Percentiles rank a stretch among this genome's conserved stretches.
phyloP scores from a whole-genome alignment of 495 filamentous ascomycete species.

The Aspergillus carlsbadensis region DNA sequence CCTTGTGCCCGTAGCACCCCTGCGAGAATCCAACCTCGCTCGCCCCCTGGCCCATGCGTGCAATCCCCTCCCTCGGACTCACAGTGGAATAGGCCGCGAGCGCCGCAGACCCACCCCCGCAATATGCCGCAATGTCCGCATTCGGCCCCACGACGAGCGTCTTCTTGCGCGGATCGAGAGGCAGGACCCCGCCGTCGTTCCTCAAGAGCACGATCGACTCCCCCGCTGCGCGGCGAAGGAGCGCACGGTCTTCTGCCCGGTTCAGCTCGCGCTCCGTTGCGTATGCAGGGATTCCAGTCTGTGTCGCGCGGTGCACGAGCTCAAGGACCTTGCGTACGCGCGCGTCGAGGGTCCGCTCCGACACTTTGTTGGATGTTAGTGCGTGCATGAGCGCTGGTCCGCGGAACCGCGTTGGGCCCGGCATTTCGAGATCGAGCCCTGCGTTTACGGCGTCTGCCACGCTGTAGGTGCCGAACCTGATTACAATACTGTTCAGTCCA shows the following conservation, averaged over 20 bases:
- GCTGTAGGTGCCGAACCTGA: constrained; percentile 46
- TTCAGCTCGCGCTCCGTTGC: constrained; percentile 52
- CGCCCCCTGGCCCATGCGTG: too few relatives aligned
- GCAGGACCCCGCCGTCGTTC: constrained; percentile 58
- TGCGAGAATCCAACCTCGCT: constrained; percentile 35
- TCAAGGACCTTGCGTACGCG: not conserved
- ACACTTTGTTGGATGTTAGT: not conserved
- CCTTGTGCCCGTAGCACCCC: constrained; percentile 59
- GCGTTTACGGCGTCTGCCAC: constrained; percentile 46
- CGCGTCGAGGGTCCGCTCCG: constrained; percentile 24
- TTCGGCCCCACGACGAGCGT: constrained; percentile 66
- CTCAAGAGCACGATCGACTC: constrained; percentile 69
- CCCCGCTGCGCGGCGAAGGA: constrained; percentile 55
- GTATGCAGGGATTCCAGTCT: constrained; percentile 20
- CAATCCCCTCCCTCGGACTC: too few relatives aligned
- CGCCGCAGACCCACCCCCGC: constrained; percentile 66
- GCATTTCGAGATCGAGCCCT: constrained; percentile 66
- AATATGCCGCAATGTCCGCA: constrained; percentile 61
- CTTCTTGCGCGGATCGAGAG: constrained; percentile 46
- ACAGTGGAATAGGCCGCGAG: too few relatives aligned
- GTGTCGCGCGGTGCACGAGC: constrained; percentile 31
- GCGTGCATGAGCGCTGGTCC: not conserved
- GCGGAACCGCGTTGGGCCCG: constrained; percentile 55
- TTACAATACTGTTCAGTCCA: too few relatives aligned
- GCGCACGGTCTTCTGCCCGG: constrained; percentile 50